Conservation (phyloP, 108 stramenopile species). For the Asterionellopsis glacialis region DNA sequence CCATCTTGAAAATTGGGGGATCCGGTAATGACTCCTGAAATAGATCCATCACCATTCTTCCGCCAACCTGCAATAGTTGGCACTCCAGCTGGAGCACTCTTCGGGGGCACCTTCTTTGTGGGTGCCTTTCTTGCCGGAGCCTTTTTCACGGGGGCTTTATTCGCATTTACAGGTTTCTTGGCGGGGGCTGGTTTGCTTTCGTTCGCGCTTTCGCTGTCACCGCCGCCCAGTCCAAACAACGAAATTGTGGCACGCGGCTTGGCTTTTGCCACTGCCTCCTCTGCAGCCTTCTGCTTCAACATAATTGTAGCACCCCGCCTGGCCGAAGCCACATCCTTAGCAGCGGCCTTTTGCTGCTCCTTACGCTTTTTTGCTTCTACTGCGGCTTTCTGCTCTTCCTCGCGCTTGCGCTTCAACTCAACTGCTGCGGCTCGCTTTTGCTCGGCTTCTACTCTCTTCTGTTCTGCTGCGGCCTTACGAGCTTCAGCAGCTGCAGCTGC, state of each 20-base stretch:
- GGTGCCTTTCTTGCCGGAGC: constrained; percentile 4
- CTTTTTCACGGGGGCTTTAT: not conserved
- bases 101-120: not conserved
- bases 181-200: constrained; percentile 13
- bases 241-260: constrained; percentile 10
- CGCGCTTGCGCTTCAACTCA: constrained; percentile 1
- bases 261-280: constrained; percentile 1
- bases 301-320: constrained; percentile 1
- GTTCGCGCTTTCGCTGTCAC: not conserved
- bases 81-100: constrained; percentile 39
- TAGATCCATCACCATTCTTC: constrained; percentile 54
- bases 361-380: constrained; percentile 12
- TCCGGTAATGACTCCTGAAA: constrained; percentile 62
- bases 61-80: constrained; percentile 68
- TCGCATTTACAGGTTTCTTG: not conserved
- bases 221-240: not conserved
- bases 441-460: constrained; percentile 16
- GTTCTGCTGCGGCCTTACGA: constrained; percentile 13
- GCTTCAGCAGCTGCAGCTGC: constrained; percentile 17
- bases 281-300: constrained; percentile 5
- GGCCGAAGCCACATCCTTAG: not conserved
- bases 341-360: not conserved
- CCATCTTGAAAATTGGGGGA: constrained; percentile 68
- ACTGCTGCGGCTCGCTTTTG: constrained; percentile 9
- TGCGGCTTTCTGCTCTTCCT: constrained; percentile 14